Conservation (phyloP, 1,284 basidiomycete genomes). For the Lentinus polychrous region DNA sequence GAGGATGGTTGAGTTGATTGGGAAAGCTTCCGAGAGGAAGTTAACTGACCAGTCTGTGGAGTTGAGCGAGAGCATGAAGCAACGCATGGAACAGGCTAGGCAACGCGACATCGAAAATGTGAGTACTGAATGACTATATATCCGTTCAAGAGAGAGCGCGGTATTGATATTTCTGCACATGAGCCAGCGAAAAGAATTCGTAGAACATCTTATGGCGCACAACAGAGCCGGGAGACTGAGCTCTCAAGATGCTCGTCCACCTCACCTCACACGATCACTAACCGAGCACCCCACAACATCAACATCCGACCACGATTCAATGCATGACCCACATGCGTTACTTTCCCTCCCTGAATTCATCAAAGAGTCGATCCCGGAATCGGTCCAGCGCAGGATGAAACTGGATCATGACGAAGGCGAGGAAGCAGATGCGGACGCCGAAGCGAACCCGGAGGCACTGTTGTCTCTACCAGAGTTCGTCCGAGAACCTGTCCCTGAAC, state of each 20-base stretch:
- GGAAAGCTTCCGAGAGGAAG: constrained; percentile 62
- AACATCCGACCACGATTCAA: neutral
- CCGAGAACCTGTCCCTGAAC: constrained; percentile 34
- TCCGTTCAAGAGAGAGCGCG: constrained; percentile 6
- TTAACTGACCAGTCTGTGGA: constrained; percentile 63
- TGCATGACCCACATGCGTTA: constrained; percentile 48
- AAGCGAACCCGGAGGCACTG: constrained; percentile 42
- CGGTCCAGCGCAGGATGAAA: constrained; percentile 22
- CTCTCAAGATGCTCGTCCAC: constrained; percentile 54
- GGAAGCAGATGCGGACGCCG: no score
- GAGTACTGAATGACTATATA: constrained; percentile 14
- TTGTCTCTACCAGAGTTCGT: constrained; percentile 57
- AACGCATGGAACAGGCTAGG: constrained; percentile 42
- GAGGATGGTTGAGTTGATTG: constrained; percentile 62
- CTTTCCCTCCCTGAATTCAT: constrained; percentile 62
- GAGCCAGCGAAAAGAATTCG: constrained; percentile 57
- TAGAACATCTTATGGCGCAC: constrained; percentile 61
- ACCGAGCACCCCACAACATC: neutral
- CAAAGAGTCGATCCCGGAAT: constrained; percentile 40
- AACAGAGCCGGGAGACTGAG: constrained; percentile 62
- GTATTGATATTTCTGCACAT: neutral
- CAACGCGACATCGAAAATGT: constrained; percentile 59
- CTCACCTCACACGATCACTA: neutral
- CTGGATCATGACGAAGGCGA: constrained; percentile 26
- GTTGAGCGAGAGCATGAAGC: constrained; percentile 51